Conservation (phyloP, 2,329 filamentous ascomycete species). For the Exophiala alcalophila region DNA sequence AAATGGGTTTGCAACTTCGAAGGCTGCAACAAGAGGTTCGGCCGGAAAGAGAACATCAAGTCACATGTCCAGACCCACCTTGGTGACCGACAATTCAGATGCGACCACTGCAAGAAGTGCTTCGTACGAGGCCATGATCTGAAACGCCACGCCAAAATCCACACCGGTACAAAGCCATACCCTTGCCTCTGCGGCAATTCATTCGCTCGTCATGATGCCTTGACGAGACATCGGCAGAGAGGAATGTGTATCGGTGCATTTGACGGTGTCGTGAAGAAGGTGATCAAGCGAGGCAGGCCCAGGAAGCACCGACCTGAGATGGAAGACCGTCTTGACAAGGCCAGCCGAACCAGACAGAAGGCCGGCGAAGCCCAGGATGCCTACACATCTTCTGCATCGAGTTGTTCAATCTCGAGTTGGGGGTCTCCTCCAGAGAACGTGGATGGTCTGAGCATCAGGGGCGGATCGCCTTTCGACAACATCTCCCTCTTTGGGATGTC, state of each 20-base stretch:
- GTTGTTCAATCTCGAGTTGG: constrained; percentile 39
- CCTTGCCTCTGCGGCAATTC: constrained; percentile 91
- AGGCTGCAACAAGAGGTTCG: constrained; percentile 83
- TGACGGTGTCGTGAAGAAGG: constrained; percentile 69
- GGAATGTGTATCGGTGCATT: constrained; percentile 97
- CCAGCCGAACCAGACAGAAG: constrained; percentile 48
- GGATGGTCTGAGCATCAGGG: constrained; percentile 40
- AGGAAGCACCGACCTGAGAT: constrained; percentile 61
- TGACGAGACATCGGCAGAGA: constrained; percentile 89
- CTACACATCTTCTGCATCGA: constrained; percentile 37
- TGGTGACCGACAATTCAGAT: constrained; percentile 91
- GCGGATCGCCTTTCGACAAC: constrained; percentile 35
- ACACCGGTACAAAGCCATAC: constrained; percentile 93
- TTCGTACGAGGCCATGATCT: constrained; percentile 97
- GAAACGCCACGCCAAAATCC: constrained; percentile 95
- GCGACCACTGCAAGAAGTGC: constrained; percentile 88
- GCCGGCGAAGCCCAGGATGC: constrained; percentile 32
- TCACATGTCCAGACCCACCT: constrained; percentile 97
- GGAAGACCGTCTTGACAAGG: constrained; percentile 57
- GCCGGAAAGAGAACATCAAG: constrained; percentile 98
- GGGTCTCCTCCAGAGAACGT: constrained; percentile 44
- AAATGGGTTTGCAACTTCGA: constrained; percentile 77
- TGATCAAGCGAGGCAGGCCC: constrained; percentile 64
- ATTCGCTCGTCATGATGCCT: constrained; percentile 90
- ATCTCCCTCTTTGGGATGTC: constrained; percentile 28